A percentile compares a stretch with the other conserved stretches of the same genome.
phyloP scores from a whole-genome alignment of 257 asterid genomes.

The Rhazya stricta region DNA sequence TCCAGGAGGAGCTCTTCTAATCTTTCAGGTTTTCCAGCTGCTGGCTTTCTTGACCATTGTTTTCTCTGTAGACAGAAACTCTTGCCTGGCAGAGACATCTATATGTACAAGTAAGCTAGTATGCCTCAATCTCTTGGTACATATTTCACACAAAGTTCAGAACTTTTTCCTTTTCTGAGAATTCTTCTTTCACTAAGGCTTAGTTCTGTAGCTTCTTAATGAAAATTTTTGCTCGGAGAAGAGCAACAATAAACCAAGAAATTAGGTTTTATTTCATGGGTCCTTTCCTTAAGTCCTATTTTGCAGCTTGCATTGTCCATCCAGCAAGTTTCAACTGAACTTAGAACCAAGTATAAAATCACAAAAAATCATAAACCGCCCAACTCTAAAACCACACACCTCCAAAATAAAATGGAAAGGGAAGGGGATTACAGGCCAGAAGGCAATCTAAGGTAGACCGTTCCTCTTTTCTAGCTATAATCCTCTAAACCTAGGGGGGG shows the following conservation, averaged over 20 bases:
- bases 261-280: neutral
- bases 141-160: neutral
- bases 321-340: neutral
- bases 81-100: slow-evolving; percentile 74
- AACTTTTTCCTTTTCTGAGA: neutral
- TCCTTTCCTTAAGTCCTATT: neutral
- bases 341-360: neutral
- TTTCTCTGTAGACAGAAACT: slow-evolving; percentile 69
- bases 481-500: neutral
- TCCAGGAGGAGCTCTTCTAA: slow-evolving; percentile 6
- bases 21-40: neutral
- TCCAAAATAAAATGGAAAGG: neutral
- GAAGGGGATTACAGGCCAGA: too few relatives aligned
- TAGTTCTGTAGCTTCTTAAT: neutral
- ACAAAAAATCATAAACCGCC: neutral
- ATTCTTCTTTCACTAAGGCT: neutral
- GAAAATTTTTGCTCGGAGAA: neutral
- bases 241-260: neutral
- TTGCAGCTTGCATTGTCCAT: neutral
- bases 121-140: neutral
- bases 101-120: slow-evolving; percentile 82
- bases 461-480: neutral
- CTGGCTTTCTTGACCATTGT: slow-evolving; percentile 64
- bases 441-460: too few relatives aligned
- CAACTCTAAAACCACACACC: neutral